Evolutionary conservation across 306 rosid genomes (phyloP), one percentile per base, ranked within the genome.

Genomic region (Fagus crenata): DNA sequence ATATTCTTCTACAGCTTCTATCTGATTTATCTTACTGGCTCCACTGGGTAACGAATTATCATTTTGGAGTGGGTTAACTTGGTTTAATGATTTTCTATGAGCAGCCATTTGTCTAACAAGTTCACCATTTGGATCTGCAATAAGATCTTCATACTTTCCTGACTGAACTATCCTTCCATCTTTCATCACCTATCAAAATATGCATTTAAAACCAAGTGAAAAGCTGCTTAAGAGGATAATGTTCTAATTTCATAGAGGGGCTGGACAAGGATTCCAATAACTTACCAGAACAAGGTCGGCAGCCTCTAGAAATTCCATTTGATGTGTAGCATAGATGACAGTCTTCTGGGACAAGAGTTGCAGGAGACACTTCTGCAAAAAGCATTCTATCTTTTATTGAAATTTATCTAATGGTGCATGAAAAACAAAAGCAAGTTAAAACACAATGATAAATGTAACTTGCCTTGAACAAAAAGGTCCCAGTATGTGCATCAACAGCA

Each of bases 401-500:
- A 75, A 63, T 53, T 68, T 73, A 60, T 49, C 31, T 65, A 37
- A 55, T 31, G n/a, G 46, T 39, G 60, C 70, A 22, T 56, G 54
- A 69, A 67, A 17, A 43, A 17, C 18, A 74, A 82, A 76, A 69
- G 4, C 77, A 1, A n/a, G 54, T 41, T 33, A 61, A 22, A 32
- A 14, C 13, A 71, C 22, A 73, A 61, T 13, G 17, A 63, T 14
- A 42, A 46, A 7, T 53, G 53, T 51, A 1, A 31, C 87, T 68
- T 60, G 84, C 98, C 96, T 92, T 82, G 80, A 92, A 94, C 85
- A 94, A 77, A 87, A 90, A 94, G 41, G 90, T 75, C 75, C 91
- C 96, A 0, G 98, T 94, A 81, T 87, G 96, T 53, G 96, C 97
- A 80, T 94, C 98, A 76, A 94, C 97, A 28, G 97, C 98, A 80